Base-by-base conservation (phyloP, 1,139 yeast species). In the Pichia sp. region DNA sequence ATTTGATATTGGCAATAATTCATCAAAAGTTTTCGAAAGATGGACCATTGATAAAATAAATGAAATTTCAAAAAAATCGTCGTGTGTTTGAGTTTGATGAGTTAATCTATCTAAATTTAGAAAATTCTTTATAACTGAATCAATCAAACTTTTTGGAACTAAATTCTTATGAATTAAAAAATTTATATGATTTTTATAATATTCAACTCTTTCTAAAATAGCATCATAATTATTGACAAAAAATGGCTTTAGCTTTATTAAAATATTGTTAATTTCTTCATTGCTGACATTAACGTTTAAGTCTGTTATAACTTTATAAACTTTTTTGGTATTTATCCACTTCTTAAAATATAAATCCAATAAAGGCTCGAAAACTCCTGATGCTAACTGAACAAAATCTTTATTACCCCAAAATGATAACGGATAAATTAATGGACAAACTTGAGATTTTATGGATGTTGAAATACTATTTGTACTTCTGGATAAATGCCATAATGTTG, bases 161-260 rank as follows among this genome's bases (percentile, higher is more conserved):
- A 51, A 42, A 2, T 44, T 43, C 32, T 49, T 35, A 29, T 53
- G 54, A 10, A 58, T 40, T 1, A 55, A 30, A 3, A 25, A n/a
- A 40, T 53, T 58, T 31, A 61, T 41, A 30, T 52, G 10, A 9
- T 11, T 28, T 27, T 45, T 51, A 31, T 56, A 58, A 42, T 51
- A 56, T 1, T 36, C 44, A 7, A 61, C 18, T 33, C 60, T 45
- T 45, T 60, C 62, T 10, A 49, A n/a, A n/a, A 58, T 40, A 1
- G 59, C 58, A 4, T 46, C 42, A 35, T 52, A 56, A 42, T 55
- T 41, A 3, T 54, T 52, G 18, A 42, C 27, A 3, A 40, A 40
- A 10, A 7, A 40, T 6, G 42, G 31, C 29, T 44, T 44, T 26
- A 44, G 7, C 9, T 44, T 32, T 18, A 2, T 29, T 5, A 44